Evolutionary conservation across 495 filamentous ascomycete species (phyloP).

Genomic region (Hypoxylon cercidicola): DNA sequence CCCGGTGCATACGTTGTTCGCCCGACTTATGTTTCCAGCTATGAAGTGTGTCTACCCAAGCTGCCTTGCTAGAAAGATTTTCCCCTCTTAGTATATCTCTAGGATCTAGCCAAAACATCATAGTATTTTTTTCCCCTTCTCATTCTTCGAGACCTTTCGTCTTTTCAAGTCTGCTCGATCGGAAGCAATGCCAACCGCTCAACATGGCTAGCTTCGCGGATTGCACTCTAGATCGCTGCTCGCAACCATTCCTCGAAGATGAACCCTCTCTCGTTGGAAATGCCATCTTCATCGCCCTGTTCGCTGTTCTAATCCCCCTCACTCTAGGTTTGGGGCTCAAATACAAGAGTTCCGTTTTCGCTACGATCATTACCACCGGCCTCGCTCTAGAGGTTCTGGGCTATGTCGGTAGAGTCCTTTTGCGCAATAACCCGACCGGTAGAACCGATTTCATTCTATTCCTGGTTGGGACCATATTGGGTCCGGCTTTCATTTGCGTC

Average conservation of each 20-base stretch:
- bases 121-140: background rate
- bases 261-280: constrained; percentile 46
- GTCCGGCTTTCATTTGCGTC: constrained; percentile 50
- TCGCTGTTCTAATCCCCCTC: constrained; percentile 50
- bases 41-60: constrained; percentile 7
- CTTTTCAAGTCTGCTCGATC: background rate
- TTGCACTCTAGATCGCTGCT: constrained; percentile 30
- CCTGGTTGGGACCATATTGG: constrained; percentile 53
- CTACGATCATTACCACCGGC: constrained; percentile 45
- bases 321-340: constrained; percentile 50
- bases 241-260: constrained; percentile 43
- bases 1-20: constrained; percentile 25
- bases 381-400: constrained; percentile 53
- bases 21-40: constrained; percentile 24
- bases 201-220: constrained; percentile 31
- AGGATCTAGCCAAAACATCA: background rate
- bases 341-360: constrained; percentile 48
- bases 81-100: constrained; percentile 9
- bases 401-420: constrained; percentile 53
- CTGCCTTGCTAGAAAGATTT: constrained; percentile 7
- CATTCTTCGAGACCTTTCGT: background rate
- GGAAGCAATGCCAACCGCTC: constrained; percentile 25
- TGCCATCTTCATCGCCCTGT: constrained; percentile 52
- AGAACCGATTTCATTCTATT: constrained; percentile 46
- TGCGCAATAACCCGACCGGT: constrained; percentile 42